These are phyloP conservation scores for Aschersonia sp. DNA, from an alignment of 2,329 filamentous ascomycete species.

Conservation along the genomic window DNA sequence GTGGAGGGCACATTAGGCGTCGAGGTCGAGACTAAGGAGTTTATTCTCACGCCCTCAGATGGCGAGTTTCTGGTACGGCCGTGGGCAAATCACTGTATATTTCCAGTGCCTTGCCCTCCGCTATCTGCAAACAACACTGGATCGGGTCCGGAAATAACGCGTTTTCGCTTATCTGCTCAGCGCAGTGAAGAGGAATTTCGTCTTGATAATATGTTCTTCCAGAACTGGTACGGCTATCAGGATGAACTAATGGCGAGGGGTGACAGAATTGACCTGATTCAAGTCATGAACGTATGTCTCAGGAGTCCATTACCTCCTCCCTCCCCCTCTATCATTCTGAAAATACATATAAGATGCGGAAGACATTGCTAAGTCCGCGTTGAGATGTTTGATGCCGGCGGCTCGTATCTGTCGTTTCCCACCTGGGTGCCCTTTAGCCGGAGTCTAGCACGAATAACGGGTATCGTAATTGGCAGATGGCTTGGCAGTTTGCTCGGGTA, in stretches of 20 bases:
- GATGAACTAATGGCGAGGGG: background rate
- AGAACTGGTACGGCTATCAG: background rate
- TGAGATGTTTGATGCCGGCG: constrained; percentile 1
- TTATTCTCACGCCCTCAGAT: background rate
- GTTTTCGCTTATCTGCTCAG: background rate
- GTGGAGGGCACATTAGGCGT: background rate
- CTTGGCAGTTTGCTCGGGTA: background rate
- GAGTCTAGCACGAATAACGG: background rate
- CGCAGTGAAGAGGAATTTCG: background rate
- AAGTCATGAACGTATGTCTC: background rate
- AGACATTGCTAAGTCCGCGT: too few species aligned
- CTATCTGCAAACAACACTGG: background rate
- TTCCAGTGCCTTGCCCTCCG: background rate
- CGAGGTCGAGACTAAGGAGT: background rate
- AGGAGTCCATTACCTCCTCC: background rate
- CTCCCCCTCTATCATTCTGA: background rate
- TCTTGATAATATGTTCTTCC: background rate
- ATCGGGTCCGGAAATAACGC: background rate
- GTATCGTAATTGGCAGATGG: background rate
- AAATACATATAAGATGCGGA: too few species aligned
- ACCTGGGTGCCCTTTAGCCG: constrained; percentile 1
- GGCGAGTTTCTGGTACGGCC: background rate
- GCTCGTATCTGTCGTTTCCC: background rate
- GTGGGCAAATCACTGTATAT: background rate
- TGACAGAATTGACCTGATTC: background rate